Conservation (phyloP, 129 eudicot species). For the sunflower (Helianthus annuus) region DNA sequence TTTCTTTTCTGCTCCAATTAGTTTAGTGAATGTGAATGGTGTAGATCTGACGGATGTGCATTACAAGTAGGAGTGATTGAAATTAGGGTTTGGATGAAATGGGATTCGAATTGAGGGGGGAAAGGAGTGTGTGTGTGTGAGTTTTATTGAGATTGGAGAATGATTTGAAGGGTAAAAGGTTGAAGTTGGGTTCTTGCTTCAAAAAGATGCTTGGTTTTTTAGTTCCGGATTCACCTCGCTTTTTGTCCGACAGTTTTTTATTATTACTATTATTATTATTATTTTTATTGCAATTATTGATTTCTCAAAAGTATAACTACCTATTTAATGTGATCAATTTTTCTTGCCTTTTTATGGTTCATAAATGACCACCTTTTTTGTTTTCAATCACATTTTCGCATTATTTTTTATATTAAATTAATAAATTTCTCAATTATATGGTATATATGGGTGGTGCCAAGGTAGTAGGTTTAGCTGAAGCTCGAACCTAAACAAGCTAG, state of each 20-base stretch:
- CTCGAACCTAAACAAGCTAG: too few species aligned
- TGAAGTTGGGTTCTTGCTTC: constrained; percentile 20
- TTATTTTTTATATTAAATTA: too few species aligned
- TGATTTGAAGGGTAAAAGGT: constrained; percentile 14
- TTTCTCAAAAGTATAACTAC: not conserved
- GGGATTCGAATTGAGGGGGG: constrained; percentile 38
- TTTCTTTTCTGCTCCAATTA: too few species aligned
- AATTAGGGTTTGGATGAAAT: constrained; percentile 36
- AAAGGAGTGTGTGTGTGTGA: constrained; percentile 5
- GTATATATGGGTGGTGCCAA: too few species aligned
- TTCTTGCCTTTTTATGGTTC: not conserved
- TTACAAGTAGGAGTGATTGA: not conserved
- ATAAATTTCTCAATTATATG: too few species aligned
- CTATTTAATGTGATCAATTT: not conserved
- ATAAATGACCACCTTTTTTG: not conserved
- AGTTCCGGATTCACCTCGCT: constrained; percentile 12
- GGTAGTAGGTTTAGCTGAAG: too few species aligned
- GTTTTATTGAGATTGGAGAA: constrained; percentile 3
- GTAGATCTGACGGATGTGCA: constrained; percentile 38
- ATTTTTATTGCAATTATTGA: not conserved
- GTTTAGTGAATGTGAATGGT: constrained; percentile 15
- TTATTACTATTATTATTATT: not conserved
- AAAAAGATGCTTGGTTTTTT: constrained; percentile 2
- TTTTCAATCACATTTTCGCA: not conserved
- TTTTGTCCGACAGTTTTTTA: not conserved